Conservation (phyloP, 495 filamentous ascomycete genomes). For the Podospora tetraspora region DNA sequence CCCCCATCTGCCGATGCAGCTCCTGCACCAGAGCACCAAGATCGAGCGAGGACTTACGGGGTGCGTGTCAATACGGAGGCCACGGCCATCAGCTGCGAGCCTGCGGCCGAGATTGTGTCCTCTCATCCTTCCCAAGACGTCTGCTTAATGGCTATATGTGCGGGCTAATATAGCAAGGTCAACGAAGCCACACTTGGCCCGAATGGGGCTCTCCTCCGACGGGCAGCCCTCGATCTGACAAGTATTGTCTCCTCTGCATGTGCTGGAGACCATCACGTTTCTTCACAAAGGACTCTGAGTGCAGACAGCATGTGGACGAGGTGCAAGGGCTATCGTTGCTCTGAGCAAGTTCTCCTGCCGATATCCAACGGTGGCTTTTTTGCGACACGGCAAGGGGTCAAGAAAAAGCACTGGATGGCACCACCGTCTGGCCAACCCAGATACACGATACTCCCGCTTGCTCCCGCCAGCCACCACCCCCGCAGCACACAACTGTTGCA, state of each 20-base stretch:
- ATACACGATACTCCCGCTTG: slow-evolving; percentile 18
- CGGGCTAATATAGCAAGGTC: slow-evolving; percentile 40
- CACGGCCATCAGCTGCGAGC: slow-evolving; percentile 27
- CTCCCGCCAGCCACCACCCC: slow-evolving; percentile 17
- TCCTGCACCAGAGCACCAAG: slow-evolving; percentile 16
- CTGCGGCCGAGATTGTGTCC: slow-evolving; percentile 37
- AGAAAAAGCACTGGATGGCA: slow-evolving; percentile 10
- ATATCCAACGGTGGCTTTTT: slow-evolving; percentile 1
- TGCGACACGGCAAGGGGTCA: neutral
- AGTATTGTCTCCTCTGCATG: slow-evolving; percentile 14
- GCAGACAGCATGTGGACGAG: neutral
- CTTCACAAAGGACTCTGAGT: neutral
- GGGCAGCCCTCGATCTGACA: slow-evolving; percentile 4
- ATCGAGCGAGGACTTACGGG: slow-evolving; percentile 11
- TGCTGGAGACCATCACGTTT: slow-evolving; percentile 14
- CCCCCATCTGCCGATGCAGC: slow-evolving; percentile 2
- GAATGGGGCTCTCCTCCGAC: slow-evolving; percentile 10
- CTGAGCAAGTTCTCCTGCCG: neutral
- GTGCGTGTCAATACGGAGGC: slow-evolving; percentile 23
- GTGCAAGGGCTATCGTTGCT: neutral
- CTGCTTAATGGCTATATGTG: slow-evolving; percentile 41
- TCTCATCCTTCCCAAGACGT: slow-evolving; percentile 29
- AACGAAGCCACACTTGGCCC: slow-evolving; percentile 25
- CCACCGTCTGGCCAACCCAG: slow-evolving; percentile 17
- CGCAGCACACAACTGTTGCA: slow-evolving; percentile 12